phyloP scores from a whole-genome alignment of 441 rosid species.

The Daphne laureola region DNA sequence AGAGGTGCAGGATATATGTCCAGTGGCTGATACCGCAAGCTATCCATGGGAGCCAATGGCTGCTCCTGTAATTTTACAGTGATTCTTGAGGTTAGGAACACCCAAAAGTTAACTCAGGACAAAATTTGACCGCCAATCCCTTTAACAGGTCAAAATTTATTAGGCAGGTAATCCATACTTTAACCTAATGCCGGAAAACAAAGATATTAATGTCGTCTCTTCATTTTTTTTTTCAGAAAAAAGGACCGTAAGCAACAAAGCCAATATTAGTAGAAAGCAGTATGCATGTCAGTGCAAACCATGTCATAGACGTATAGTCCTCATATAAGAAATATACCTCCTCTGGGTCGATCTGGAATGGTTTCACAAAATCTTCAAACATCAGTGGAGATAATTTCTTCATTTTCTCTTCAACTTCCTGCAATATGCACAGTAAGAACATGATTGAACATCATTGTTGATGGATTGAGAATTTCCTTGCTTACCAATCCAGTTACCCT shows the following conservation, averaged over 20 bases:
- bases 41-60: constrained; percentile 59
- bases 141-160: too few relatives aligned
- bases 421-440: constrained; percentile 5
- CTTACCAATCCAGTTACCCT: constrained; percentile 95
- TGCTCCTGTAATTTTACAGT: constrained; percentile 41
- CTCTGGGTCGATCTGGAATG: constrained; percentile 62
- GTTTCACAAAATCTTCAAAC: constrained; percentile 89
- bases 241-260: background rate
- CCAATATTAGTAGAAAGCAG: background rate
- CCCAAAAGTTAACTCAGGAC: too few relatives aligned
- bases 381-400: constrained; percentile 54
- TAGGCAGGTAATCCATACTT: too few relatives aligned
- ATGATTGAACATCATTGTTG: constrained; percentile 1
- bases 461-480: constrained; percentile 1
- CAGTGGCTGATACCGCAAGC: constrained; percentile 56
- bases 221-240: constrained; percentile 1
- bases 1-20: constrained; percentile 77
- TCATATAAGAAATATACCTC: constrained; percentile 35
- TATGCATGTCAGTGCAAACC: too few relatives aligned
- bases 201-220: too few relatives aligned
- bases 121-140: too few relatives aligned
- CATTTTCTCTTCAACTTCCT: constrained; percentile 85
- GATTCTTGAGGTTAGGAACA: too few relatives aligned
- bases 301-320: too few relatives aligned
- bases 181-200: too few relatives aligned